A percentile compares a stretch with the other conserved stretches of the same genome.
Evolutionary conservation across 1,284 basidiomycete genomes (phyloP).

Genomic region (Ceratobasidium sp.): DNA sequence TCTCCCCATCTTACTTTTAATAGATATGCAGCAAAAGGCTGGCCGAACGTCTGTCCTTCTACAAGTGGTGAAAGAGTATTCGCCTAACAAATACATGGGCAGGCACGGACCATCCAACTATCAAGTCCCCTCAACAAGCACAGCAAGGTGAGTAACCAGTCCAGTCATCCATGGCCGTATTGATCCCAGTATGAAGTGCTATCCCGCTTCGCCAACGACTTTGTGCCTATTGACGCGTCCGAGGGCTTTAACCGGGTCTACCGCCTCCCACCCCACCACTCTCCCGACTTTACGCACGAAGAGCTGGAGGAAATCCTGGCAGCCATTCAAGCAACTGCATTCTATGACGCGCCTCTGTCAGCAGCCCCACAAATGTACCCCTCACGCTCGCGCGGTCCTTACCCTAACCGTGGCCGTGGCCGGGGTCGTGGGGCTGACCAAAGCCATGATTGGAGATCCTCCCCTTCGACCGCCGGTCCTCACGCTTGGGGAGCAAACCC

Average conservation of each 20-base stretch:
- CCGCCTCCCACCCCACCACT: constrained; percentile 35
- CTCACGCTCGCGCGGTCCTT: constrained; percentile 5
- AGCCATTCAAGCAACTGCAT: not conserved
- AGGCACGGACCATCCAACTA: constrained; percentile 49
- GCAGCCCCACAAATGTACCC: not conserved
- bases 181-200: constrained; percentile 39
- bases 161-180: not conserved
- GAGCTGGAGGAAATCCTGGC: constrained; percentile 30
- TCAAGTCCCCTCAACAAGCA: constrained; percentile 46
- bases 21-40: constrained; percentile 45
- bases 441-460: not conserved
- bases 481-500: constrained; percentile 5
- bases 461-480: not conserved
- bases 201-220: constrained; percentile 41
- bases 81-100: not conserved
- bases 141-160: constrained; percentile 32
- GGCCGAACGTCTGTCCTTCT: constrained; percentile 30
- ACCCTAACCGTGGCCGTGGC: not conserved
- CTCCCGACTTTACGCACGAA: constrained; percentile 16
- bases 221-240: constrained; percentile 26
- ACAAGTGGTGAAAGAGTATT: not conserved
- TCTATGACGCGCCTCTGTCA: constrained; percentile 5
- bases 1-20: not conserved
- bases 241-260: constrained; percentile 49
- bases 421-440: not conserved